Evolutionary conservation across 2,329 filamentous ascomycete species (phyloP).

Genomic region (Colletotrichum cordylinicola): DNA sequence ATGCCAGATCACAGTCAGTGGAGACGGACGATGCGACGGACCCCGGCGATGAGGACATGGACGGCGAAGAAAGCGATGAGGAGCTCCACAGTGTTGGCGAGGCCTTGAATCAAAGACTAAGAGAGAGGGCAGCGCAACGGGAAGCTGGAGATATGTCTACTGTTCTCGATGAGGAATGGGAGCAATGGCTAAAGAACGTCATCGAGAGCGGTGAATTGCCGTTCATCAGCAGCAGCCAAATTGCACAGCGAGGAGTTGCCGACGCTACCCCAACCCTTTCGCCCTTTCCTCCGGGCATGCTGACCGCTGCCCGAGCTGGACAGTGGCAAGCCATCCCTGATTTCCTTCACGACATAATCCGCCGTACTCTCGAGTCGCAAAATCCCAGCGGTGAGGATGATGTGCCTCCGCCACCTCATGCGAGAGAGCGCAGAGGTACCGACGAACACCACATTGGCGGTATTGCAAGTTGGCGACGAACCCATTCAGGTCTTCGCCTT

Average conservation of each 20-base stretch:
- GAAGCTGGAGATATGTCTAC: conserved; percentile 64
- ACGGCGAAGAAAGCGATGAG: conserved; percentile 59
- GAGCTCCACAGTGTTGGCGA: conserved; percentile 65
- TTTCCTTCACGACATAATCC: conserved; percentile 58
- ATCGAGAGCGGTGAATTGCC: conserved; percentile 67
- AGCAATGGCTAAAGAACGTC: conserved; percentile 76
- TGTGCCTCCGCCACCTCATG: background rate
- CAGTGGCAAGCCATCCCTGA: conserved; percentile 65
- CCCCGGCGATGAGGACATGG: conserved; percentile 41
- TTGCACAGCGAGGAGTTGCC: conserved; percentile 38
- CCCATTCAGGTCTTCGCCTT: conserved; percentile 44
- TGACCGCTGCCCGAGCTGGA: conserved; percentile 60
- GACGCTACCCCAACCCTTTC: conserved; percentile 36
- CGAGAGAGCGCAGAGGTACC: conserved; percentile 11
- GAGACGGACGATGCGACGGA: conserved; percentile 9
- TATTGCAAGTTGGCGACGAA: conserved; percentile 25
- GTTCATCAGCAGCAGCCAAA: conserved; percentile 47
- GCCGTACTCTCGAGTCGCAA: conserved; percentile 50
- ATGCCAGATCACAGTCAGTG: conserved; percentile 1
- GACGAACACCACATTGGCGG: conserved; percentile 10
- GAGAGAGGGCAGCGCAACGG: conserved; percentile 66
- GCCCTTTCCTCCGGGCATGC: conserved; percentile 56
- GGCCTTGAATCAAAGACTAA: conserved; percentile 68
- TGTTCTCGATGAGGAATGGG: conserved; percentile 74
- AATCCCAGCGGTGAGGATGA: conserved; percentile 17